Base-by-base conservation (phyloP, 441 rosid species). In the Arabidopsis lyrata region DNA sequence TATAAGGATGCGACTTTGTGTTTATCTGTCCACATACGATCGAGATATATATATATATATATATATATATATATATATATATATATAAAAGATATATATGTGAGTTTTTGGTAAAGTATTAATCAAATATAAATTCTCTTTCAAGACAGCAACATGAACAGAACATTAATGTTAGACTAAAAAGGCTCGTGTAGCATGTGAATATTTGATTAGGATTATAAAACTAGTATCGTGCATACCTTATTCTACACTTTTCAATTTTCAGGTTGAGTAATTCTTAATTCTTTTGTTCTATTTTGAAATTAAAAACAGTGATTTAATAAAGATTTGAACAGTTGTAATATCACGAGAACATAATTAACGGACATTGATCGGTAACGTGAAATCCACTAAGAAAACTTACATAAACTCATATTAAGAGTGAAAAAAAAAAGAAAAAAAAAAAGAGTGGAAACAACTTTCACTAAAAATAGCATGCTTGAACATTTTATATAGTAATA, bases 131-230 rank as follows among this genome's bases (percentile, higher is more conserved):
- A 42, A 61, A 14, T 63, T 63, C 65, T 76, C 70, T 47, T 31
- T 48, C 49, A 47, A 47, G 36, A 54, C 59, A 63, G 45, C 59
- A 63, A 35, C 54, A 68, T 35, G 58, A 62, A 31, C 12, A 61
- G 20, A 44, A 24, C 64, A 42, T 38, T 16, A 22, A 42, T 61
- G 20, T 15, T 67, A 22, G 52, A 60, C 56, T 15, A 41, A 56
- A 29, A 35, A 4, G 70, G 15, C 66, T 55, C 61, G 60, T 70
- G 75, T 70, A 70, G 66, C 55, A 76, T 63, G 66, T 63, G 71
- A 56, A 47, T 63, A 20, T 38, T 69, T 56, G 34, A 69, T 55
- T 69, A 16, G 18, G 61, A n/a, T n/a, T n/a, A n/a, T 18, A 8
- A 42, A 44, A 35, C 5, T 5, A 18, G 60, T 5, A 27, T 62